Evolutionary conservation across 2,329 filamentous ascomycete genomes (phyloP).

Genomic region (Ophiostoma sp.): DNA sequence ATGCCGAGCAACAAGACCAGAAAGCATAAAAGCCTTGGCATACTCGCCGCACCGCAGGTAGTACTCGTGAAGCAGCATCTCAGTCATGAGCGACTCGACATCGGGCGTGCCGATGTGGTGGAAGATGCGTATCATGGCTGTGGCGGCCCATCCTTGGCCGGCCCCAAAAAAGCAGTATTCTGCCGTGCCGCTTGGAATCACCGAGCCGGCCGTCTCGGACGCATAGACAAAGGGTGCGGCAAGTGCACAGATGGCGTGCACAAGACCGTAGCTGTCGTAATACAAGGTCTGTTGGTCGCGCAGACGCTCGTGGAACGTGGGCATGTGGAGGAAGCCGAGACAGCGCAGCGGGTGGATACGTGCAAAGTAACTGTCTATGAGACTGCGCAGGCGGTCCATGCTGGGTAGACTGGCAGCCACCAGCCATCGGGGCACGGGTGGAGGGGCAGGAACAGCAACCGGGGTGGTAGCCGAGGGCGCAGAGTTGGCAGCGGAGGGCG

Average conservation of each 20-base stretch:
- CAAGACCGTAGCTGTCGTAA: constrained; percentile 20
- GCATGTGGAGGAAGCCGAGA: constrained; percentile 30
- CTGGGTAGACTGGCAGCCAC: constrained; percentile 13
- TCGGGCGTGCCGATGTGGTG: constrained; percentile 21
- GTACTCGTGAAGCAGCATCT: constrained; percentile 24
- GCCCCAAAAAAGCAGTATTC: constrained; percentile 15
- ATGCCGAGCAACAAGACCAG: constrained; percentile 22
- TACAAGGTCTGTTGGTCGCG: constrained; percentile 17
- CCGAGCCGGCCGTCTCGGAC: not conserved
- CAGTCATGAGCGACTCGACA: constrained; percentile 24
- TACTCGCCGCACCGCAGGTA: constrained; percentile 23
- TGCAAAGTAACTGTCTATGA: constrained; percentile 28
- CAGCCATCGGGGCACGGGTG: constrained; percentile 17
- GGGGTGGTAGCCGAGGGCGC: not conserved
- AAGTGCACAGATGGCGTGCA: constrained; percentile 24
- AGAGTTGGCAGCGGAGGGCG: not conserved
- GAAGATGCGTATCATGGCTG: constrained; percentile 22
- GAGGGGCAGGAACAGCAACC: not conserved
- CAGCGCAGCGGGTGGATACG: constrained; percentile 29
- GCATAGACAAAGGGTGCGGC: constrained; percentile 22
- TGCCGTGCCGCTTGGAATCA: not conserved
- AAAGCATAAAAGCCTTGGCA: constrained; percentile 24
- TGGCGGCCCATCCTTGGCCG: constrained; percentile 22
- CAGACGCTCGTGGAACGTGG: constrained; percentile 27
- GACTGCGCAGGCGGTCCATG: constrained; percentile 19